Evolutionary conservation across 805 yeast genomes (phyloP), one percentile per base, ranked within the genome.

Genomic region (Ogataea polymorpha): DNA sequence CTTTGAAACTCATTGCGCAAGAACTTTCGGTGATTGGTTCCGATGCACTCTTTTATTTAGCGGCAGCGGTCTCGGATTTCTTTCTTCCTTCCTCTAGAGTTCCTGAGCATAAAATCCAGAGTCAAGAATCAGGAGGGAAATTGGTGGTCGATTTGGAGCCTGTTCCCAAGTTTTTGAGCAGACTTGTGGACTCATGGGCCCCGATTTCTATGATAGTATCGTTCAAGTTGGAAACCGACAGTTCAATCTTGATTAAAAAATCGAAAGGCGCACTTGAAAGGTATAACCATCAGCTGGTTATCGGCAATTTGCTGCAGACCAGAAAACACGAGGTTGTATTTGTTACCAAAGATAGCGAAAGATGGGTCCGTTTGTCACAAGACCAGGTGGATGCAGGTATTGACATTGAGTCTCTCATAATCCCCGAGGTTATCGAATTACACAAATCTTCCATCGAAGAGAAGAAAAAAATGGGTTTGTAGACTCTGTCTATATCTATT

Each of bases 1-100:
- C 96, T 0, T 69, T 93, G 50, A 79, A 81, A 48, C 65, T 79
- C 26, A 68, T 86, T 8, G 82, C 93, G 1, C 72, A 73, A 47
- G 69, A 72, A 31, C 61, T 91, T 55, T 74, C 80, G 39, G 64
- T 66, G 3, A 60, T 76, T 28, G 84, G 80, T 3, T 62, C 72
- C 4, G 68, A 67, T 40, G 86, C 89, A 0, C 60, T 93, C 29
- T 87, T 91, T 59, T 93, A 83, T 59, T 70, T 93, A 39, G 99
- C 99, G 0, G 98, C 99, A 7, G 99, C 99, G 0, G 99, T 93
- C 0, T 86, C 96, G 6, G 99, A 93, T 61, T 93, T 93, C 64
- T 93, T 90, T 66, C 72, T 93, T 30, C 99, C 99, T 2, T 77
- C 76, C 31, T 80, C 90, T 1, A 74, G 86, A 49, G 70, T 89